These are phyloP conservation scores for Yamadazyma takamatsuzukensis DNA, from an alignment of 805 yeast species.

Conservation along the genomic window DNA sequence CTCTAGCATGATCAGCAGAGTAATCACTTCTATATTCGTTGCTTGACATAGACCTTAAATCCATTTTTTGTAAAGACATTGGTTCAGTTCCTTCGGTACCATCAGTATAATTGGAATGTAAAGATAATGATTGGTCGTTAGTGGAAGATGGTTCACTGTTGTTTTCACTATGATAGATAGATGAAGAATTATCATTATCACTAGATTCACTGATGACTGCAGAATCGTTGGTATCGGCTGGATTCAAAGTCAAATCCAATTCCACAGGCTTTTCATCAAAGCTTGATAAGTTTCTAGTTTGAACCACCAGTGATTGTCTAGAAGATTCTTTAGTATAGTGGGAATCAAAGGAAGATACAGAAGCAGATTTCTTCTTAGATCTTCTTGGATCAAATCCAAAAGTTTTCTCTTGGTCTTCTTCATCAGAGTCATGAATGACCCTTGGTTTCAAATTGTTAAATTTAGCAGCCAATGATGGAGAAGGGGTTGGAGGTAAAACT, in stretches of 20 bases:
- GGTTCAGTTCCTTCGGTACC: conserved; percentile 15
- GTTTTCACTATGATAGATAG: conserved; percentile 28
- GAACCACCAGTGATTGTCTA: no score
- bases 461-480: conserved; percentile 8
- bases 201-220: conserved; percentile 35
- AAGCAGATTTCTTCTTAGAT: conserved; percentile 11
- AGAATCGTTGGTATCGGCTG: no score
- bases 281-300: not conserved
- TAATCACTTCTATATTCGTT: conserved; percentile 8
- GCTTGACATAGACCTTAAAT: conserved; percentile 10
- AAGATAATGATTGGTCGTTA: conserved; percentile 23
- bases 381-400: conserved; percentile 23
- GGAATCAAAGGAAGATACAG: no score
- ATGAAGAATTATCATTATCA: conserved; percentile 27
- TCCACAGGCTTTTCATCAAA: conserved; percentile 13
- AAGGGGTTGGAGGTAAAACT: conserved; percentile 3
- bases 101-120: conserved; percentile 33
- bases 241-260: conserved; percentile 24
- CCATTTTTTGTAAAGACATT: conserved; percentile 11
- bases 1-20: conserved; percentile 6
- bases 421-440: conserved; percentile 14
- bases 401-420: conserved; percentile 14
- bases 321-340: no score
- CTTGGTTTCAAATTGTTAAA: conserved; percentile 14
- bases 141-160: conserved; percentile 15